These are phyloP conservation scores for Aspergillus sp. DNA, from an alignment of 2,329 filamentous ascomycete species.

Conservation along the genomic window DNA sequence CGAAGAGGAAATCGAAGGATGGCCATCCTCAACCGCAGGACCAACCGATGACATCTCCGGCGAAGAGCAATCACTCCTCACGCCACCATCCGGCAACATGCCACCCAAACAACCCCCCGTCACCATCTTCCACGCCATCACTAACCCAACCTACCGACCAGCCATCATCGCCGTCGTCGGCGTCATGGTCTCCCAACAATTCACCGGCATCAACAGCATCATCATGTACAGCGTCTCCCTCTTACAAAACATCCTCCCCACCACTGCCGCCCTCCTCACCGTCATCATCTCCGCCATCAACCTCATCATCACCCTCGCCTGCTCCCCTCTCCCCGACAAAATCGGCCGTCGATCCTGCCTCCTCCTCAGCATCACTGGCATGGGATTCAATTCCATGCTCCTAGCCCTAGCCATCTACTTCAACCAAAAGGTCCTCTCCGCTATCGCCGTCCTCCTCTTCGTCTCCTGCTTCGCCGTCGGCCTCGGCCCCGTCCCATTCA, in stretches of 20 bases:
- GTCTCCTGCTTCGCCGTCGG: slow-evolving; percentile 89
- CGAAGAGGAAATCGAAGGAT: slow-evolving; percentile 68
- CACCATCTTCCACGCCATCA: slow-evolving; percentile 66
- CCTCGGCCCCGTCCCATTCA: slow-evolving; percentile 91
- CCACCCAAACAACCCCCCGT: slow-evolving; percentile 67
- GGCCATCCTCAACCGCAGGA: slow-evolving; percentile 46
- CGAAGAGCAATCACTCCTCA: slow-evolving; percentile 73
- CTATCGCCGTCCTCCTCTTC: slow-evolving; percentile 78
- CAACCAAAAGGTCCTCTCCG: slow-evolving; percentile 72
- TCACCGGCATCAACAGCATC: slow-evolving; percentile 93
- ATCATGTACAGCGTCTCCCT: slow-evolving; percentile 98
- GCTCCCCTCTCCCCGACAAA: slow-evolving; percentile 81
- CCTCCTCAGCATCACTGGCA: slow-evolving; percentile 77
- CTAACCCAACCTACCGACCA: slow-evolving; percentile 67
- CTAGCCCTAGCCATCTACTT: slow-evolving; percentile 80
- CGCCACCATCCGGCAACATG: slow-evolving; percentile 58
- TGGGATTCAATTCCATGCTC: slow-evolving; percentile 74
- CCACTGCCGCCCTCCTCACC: slow-evolving; percentile 79
- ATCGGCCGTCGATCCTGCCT: slow-evolving; percentile 86
- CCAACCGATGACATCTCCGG: slow-evolving; percentile 35
- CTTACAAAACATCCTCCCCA: slow-evolving; percentile 75
- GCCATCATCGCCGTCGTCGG: slow-evolving; percentile 82
- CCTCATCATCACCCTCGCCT: slow-evolving; percentile 76
- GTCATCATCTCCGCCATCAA: slow-evolving; percentile 87
- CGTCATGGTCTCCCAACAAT: slow-evolving; percentile 89